Evolutionary conservation across 768 basidiomycete species (phyloP).

Genomic region (Pisolithus orientalis): DNA sequence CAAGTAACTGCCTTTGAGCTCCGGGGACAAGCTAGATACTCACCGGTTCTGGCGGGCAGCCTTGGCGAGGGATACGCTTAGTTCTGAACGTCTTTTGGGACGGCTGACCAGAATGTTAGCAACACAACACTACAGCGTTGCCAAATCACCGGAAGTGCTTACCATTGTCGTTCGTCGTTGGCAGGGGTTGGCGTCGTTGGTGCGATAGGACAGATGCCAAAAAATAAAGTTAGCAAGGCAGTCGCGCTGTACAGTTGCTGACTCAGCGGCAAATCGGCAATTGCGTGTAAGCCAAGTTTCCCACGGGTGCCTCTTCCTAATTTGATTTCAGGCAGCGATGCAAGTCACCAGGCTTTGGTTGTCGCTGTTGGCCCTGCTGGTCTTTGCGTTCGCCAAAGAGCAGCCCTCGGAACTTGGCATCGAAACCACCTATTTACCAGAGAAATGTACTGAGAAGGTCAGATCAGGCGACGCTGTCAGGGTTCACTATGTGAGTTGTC

Average conservation of each 20-base stretch:
- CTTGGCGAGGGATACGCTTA: slow-evolving; percentile 97
- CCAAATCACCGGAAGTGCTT: slow-evolving; percentile 13
- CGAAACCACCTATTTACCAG: slow-evolving; percentile 55
- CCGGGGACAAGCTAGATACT: slow-evolving; percentile 14
- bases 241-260: slow-evolving; percentile 38
- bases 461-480: slow-evolving; percentile 55
- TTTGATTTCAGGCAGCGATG: slow-evolving; percentile 33
- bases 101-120: slow-evolving; percentile 50
- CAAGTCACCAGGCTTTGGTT: slow-evolving; percentile 43
- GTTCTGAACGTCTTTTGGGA: slow-evolving; percentile 98
- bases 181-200: slow-evolving; percentile 24
- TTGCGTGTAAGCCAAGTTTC: neutral
- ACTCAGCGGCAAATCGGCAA: slow-evolving; percentile 20
- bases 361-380: slow-evolving; percentile 42
- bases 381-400: slow-evolving; percentile 40
- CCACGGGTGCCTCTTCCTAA: slow-evolving; percentile 3
- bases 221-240: slow-evolving; percentile 30
- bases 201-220: slow-evolving; percentile 1
- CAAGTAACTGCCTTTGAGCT: neutral
- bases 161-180: slow-evolving; percentile 43
- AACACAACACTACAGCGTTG: neutral
- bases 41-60: slow-evolving; percentile 93
- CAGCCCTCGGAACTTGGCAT: slow-evolving; percentile 53
- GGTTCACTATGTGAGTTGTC: slow-evolving; percentile 69
- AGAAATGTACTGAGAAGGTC: slow-evolving; percentile 49